Base-by-base conservation (phyloP, 2,329 filamentous ascomycete genomes). In the Orbilia brochopaga region DNA sequence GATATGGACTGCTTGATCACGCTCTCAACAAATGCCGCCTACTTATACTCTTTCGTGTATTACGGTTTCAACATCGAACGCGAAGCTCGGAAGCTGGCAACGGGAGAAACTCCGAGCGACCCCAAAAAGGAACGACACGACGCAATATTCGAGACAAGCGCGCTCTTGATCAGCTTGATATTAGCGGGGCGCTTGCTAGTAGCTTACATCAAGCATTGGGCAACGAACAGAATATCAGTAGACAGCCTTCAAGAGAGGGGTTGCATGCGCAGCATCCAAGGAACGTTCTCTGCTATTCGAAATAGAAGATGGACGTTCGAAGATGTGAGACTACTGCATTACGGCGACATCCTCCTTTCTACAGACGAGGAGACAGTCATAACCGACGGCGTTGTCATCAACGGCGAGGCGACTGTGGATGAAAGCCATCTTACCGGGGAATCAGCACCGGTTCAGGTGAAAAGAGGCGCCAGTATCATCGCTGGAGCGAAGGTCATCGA, bases 341-440 rank as follows among this genome's bases (percentile, higher is more conserved):
- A 88, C 69, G 88, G 87, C 0, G 90, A 94, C 75, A 73, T 80
- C 0, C 88, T 93, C 79, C 85, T 83, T 37, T 83, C 90, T 1
- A 75, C 80, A 0, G 87, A 89, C 0, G 85, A 91, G n/a, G 79
- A 81, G 0, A 77, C 76, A 0, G 81, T 92, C 2, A 84, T 86
- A 0, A 92, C 90, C 0, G 90, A 94, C 75, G 90, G 90, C 0
- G 84, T 82, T 0, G 84, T 93, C 0, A 72, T 88, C 0, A 79
- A 80, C 1, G 90, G 90, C 0, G 80, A 80, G 0, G 88, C 85
- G 0, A 88, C 90, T 65, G 83, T 91, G 0, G 85, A 93, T 75
- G 90, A 93, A 77, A 90, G 89, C 0, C 90, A 91, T 85, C 78
- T 93, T 6, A 93, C 90, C 0, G 90, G 90, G 0, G 90, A 94